Conservation (phyloP, 2,329 filamentous ascomycete genomes). For the Aspergillus pseudoglaucus region DNA sequence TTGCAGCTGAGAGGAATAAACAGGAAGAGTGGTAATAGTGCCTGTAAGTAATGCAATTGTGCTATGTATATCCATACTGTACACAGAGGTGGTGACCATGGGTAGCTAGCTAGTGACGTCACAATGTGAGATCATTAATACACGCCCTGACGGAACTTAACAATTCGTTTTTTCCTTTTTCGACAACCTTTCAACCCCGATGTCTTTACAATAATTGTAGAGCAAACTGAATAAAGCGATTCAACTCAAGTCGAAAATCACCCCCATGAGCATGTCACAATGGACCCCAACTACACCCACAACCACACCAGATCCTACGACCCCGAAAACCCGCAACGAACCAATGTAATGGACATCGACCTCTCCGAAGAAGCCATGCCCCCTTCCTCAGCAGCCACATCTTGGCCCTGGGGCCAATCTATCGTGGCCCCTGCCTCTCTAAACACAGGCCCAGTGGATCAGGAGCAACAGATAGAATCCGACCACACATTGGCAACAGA, state of each 20-base stretch:
- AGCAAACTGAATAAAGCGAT: too few species aligned
- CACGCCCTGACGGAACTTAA: too few species aligned
- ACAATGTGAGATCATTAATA: too few species aligned
- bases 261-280: neutral
- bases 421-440: too few species aligned
- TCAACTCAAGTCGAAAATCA: too few species aligned
- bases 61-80: too few species aligned
- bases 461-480: neutral
- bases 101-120: neutral
- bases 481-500: too few species aligned
- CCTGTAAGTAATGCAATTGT: neutral
- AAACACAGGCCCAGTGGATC: neutral
- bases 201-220: too few species aligned
- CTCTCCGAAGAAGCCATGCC: neutral
- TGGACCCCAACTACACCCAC: neutral
- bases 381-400: neutral
- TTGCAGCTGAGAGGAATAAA: conserved; percentile 15
- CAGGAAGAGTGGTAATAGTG: neutral
- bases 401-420: neutral
- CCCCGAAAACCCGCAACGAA: neutral
- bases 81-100: too few species aligned
- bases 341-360: neutral
- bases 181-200: too few species aligned
- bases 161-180: too few species aligned
- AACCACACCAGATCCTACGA: neutral